Base-by-base conservation (phyloP, 108 stramenopile genomes). In the Pseudonitzschia multistriata region DNA sequence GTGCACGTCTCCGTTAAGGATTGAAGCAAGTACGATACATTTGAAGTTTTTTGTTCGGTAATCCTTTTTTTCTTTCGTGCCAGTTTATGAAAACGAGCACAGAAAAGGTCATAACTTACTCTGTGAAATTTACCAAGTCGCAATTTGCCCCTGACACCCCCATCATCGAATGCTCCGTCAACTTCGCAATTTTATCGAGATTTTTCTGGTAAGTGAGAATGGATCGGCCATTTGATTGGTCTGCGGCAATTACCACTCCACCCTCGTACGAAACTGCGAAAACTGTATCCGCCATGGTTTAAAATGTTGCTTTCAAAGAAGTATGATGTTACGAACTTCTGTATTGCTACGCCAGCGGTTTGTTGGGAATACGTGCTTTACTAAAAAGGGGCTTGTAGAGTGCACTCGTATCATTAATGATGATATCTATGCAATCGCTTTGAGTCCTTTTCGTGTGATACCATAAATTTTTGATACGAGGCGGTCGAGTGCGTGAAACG, bases 91-190 rank as follows among this genome's bases (percentile, higher is more conserved):
- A 13, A 17, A 45, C 3, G 17, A 13, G 42, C 2, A 45, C 42
- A 45, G 1, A 45, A 17, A 45, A 8, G 8, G 42, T 17, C 42
- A 13, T 3, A 0, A 81, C 81, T 70, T 70, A 88, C 88, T 99
- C 93, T 42, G 89, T 90, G 70, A 99, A 98, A 49, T 82, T 84
- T 48, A 90, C 90, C 31, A 88, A 76, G 78, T 97, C 97, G 33
- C 89, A 90, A 68, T 92, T 91, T 15, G 93, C 88, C 21, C 97
- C 97, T 17, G 90, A 81, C 5, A 89, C 87, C 29, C 89, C 97
- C 88, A 97, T 85, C 78, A 91, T 84, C 24, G 88, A 83, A 64
- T 89, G 81, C 17, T 85, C 81, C 22, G 95, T 82, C 24, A 96
- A 56, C 52, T 79, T 48, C 14, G 81, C 85, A 52, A 96, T 86